Evolutionary conservation across 2,329 filamentous ascomycete species (phyloP).

Genomic region (Fusarium napiforme): DNA sequence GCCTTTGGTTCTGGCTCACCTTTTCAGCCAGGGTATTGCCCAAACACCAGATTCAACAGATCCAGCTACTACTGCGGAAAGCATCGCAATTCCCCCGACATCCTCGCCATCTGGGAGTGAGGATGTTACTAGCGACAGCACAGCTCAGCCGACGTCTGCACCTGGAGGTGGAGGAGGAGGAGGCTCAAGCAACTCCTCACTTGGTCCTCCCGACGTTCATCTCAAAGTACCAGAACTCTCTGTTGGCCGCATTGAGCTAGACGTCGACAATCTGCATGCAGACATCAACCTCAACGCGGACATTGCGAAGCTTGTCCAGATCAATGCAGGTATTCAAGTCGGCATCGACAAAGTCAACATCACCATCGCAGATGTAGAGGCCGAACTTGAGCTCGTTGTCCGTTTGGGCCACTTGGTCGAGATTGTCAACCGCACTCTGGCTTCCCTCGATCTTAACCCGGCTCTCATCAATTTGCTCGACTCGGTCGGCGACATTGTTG

Average conservation of each 20-base stretch:
- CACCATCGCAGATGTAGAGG: conserved; percentile 21
- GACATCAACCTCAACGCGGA: conserved; percentile 29
- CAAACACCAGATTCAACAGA: conserved; percentile 28
- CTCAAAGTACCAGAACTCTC: conserved; percentile 24
- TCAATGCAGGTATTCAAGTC: conserved; percentile 22
- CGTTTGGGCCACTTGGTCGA: conserved; percentile 20
- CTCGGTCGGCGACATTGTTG: conserved; percentile 18
- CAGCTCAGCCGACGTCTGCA: not conserved
- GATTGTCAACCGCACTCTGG: conserved; percentile 25
- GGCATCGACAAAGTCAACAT: conserved; percentile 29
- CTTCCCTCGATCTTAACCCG: conserved; percentile 22
- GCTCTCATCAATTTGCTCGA: conserved; percentile 21
- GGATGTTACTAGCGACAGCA: not conserved
- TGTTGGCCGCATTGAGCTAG: conserved; percentile 23
- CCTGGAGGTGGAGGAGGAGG: not conserved
- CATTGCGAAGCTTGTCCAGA: conserved; percentile 17
- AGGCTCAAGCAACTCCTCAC: conserved; percentile 13
- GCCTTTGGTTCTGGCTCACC: conserved; percentile 8
- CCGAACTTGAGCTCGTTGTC: conserved; percentile 25
- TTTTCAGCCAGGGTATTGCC: conserved; percentile 2
- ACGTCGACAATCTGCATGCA: conserved; percentile 25
- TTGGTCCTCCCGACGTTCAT: conserved; percentile 25
- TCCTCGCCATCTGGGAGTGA: not conserved
- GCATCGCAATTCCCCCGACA: conserved; percentile 16
- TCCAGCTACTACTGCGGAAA: conserved; percentile 16